Base-by-base conservation (phyloP, 257 asterid species). In the Petunia axillaris region DNA sequence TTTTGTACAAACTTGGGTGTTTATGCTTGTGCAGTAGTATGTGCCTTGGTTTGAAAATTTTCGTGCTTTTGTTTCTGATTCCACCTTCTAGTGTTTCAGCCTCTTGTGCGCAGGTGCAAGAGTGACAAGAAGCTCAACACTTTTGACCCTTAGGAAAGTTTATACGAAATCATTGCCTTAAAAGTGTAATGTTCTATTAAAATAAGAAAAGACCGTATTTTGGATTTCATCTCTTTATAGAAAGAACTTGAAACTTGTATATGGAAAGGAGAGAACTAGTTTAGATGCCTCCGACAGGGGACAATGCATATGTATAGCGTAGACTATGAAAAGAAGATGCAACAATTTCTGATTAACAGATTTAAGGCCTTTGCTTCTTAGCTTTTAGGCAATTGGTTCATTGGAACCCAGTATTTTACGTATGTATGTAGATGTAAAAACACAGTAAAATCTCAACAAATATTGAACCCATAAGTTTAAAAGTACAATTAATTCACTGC, bases 111-210 rank as follows among this genome's bases (percentile, higher is more conserved):
- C 25, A 25, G 25, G 25, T 25, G 25, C 25, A 25, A 25, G 25
- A 25, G 25, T 25, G 25, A 25, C 25, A 25, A 25, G 25, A 25
- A 25, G 25, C 25, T 25, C 25, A 0, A 25, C 25, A 25, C 25
- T 25, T 25, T 25, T 25, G 25, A 25, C 25, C 25, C 25, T 13
- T 13, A 11, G 4, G 5, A 38, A 38, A 4, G 9, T 64, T 64
- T 64, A 64, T 64, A 46, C 46, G 37, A 64, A 64, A 46, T 64
- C 71, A 64, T 64, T 64, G 48, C 48, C 71, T 64, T 11, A 39
- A 37, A 63, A 64, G 4, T 38, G 71, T 14, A 11, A 38, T 64
- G 70, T 8, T 38, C 46, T 64, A 36, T 10, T 64, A 59, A 36
- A 64, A 64, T 64, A 38, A 37, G 70, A 11, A 64, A 55, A 9